phyloP scores from a whole-genome alignment of 352 stramenopile species.

The Pythium rhizo-oryzae region DNA sequence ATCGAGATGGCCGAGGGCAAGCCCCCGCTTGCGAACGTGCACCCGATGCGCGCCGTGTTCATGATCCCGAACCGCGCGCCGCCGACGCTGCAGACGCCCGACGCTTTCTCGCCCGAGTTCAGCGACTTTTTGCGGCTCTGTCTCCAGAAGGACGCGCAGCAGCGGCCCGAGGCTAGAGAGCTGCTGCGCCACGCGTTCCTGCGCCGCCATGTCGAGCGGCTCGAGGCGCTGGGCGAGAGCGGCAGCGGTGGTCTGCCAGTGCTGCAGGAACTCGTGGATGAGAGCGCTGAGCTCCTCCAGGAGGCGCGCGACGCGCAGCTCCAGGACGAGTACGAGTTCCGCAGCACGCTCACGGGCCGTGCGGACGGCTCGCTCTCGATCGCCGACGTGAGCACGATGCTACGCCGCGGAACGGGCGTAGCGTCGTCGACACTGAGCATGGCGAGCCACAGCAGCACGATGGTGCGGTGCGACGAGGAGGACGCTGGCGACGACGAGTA shows the following conservation, averaged over 20 bases:
- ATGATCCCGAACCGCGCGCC: conserved; percentile 72
- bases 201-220: conserved; percentile 49
- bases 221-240: conserved; percentile 22
- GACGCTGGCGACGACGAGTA: neutral
- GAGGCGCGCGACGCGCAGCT: conserved; percentile 48
- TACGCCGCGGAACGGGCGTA: conserved; percentile 20
- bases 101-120: conserved; percentile 52
- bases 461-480: conserved; percentile 31
- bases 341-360: conserved; percentile 50
- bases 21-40: conserved; percentile 80
- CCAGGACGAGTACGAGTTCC: conserved; percentile 62
- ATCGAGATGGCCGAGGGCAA: conserved; percentile 89
- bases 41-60: conserved; percentile 88
- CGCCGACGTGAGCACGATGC: conserved; percentile 69
- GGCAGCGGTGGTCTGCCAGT: conserved; percentile 46
- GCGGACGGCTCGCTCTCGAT: conserved; percentile 64
- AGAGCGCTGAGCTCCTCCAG: conserved; percentile 66
- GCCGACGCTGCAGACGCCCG: conserved; percentile 49
- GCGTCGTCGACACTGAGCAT: conserved; percentile 7
- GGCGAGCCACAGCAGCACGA: conserved; percentile 31
- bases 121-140: conserved; percentile 62
- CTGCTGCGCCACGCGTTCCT: conserved; percentile 68
- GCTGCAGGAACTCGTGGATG: conserved; percentile 71
- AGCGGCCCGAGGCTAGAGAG: conserved; percentile 50
- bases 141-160: conserved; percentile 65